phyloP scores from a whole-genome alignment of 306 rosid genomes.

The Mimosa pudica region DNA sequence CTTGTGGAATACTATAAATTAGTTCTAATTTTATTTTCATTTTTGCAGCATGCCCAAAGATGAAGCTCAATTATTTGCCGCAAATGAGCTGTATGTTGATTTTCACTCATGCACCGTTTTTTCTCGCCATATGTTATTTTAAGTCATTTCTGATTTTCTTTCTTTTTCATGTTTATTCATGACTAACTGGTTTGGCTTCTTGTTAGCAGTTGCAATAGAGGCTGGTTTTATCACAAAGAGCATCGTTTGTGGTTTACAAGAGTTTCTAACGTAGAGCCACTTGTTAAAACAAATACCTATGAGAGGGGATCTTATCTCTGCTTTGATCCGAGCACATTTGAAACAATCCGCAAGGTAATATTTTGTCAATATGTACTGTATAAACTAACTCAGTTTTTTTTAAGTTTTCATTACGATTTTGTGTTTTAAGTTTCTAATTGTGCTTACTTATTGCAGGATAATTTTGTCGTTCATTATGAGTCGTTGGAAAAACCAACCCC shows the following conservation, averaged over 20 bases:
- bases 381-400: not conserved
- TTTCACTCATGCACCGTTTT: not conserved
- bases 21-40: not conserved
- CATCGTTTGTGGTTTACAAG: constrained; percentile 71
- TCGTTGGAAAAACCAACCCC: constrained; percentile 71
- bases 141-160: not conserved
- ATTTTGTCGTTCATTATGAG: constrained; percentile 76
- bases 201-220: constrained; percentile 65
- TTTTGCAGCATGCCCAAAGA: constrained; percentile 94
- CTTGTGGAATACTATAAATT: not conserved
- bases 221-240: constrained; percentile 97
- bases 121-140: not conserved
- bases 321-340: constrained; percentile 85
- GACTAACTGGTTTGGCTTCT: constrained; percentile 23
- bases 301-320: constrained; percentile 92
- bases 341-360: constrained; percentile 80
- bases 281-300: constrained; percentile 69
- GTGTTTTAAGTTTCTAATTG: constrained; percentile 12
- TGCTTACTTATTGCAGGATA: constrained; percentile 69
- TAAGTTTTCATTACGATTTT: not conserved
- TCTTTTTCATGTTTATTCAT: not conserved
- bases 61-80: constrained; percentile 88
- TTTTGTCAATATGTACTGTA: constrained; percentile 15
- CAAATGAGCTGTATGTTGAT: constrained; percentile 83
- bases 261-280: constrained; percentile 78